Base-by-base conservation (phyloP, 2,329 filamentous ascomycete species). In the Aspergillus melleus region DNA sequence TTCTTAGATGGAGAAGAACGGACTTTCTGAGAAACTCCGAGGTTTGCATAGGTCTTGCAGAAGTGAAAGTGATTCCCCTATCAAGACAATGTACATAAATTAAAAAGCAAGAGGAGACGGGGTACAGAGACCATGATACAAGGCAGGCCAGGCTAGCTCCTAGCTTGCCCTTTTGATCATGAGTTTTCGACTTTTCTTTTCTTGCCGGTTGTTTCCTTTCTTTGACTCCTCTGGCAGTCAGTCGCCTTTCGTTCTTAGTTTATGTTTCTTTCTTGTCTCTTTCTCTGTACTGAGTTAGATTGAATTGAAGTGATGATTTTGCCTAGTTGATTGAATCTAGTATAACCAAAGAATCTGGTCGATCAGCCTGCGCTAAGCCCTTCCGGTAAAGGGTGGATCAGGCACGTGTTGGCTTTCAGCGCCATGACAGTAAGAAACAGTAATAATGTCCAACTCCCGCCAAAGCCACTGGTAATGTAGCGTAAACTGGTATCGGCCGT, bases 71-170 rank as follows among this genome's bases (percentile, higher is more conserved):
- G 32, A 4, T 36, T 14, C 32, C 36, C 16, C 9, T n/a, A 42
- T 6, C 36, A n/a, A 42, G 36, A 42, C 36, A 42, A 42, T 54
- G 52, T 54, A 54, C 52, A 52, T 59, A 50, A n/a, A 49, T 39
- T 36, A 36, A 58, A 56, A 30, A 54, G 44, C 54, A 61, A 9
- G 30, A 57, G 54, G 30, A 50, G 49, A 57, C n/a, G 36, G 12
- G 6, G 32, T 16, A 9, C 11, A 10, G 2, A 22, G 10, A 2
- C 20, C 10, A 24, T 49, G 46, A 9, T 22, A 2, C 10, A 22
- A 20, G n/a, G 19, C 2, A 22, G 46, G 20, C 24, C 5, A 42
- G 16, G 36, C 36, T 42, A 16, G 36, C 16, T 42, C 36, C 36
- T 42, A 2, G 14, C 36, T 42, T 42, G 12, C 6, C 8, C 16